phyloP scores from a whole-genome alignment of 2,329 filamentous ascomycete species.

The Kalmusia sp. region DNA sequence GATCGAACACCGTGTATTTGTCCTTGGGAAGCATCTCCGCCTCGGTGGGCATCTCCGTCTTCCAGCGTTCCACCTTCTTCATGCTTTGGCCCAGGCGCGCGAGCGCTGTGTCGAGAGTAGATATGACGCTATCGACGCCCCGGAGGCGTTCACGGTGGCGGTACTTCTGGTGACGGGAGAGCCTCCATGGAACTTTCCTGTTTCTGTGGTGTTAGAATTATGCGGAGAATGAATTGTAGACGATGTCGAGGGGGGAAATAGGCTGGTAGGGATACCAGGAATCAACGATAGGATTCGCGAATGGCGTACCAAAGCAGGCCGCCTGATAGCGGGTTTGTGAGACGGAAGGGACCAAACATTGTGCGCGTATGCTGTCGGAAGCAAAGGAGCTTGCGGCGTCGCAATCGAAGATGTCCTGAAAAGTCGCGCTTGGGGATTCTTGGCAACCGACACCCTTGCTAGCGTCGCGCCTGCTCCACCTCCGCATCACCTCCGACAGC shows the following conservation, averaged over 20 bases:
- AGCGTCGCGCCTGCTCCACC: slow-evolving; percentile 17
- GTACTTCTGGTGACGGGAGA: slow-evolving; percentile 72
- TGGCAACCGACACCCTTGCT: slow-evolving; percentile 32
- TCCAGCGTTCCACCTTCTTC: slow-evolving; percentile 88
- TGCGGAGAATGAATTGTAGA: background rate
- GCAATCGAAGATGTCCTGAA: slow-evolving; percentile 27
- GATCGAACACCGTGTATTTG: slow-evolving; percentile 98
- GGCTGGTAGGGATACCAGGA: background rate
- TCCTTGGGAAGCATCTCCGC: slow-evolving; percentile 94
- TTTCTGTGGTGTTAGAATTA: slow-evolving; percentile 29
- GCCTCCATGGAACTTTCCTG: slow-evolving; percentile 96
- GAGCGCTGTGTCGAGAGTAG: slow-evolving; percentile 80
- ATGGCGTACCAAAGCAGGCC: slow-evolving; percentile 45
- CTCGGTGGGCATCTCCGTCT: slow-evolving; percentile 93
- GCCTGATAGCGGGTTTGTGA: slow-evolving; percentile 48
- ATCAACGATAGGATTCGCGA: background rate
- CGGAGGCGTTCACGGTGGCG: slow-evolving; percentile 53
- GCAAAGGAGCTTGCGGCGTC: slow-evolving; percentile 17
- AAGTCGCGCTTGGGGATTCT: slow-evolving; percentile 38
- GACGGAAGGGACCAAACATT: slow-evolving; percentile 50
- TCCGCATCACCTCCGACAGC: slow-evolving; percentile 21
- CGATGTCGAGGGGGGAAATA: background rate
- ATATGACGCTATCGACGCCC: slow-evolving; percentile 84
- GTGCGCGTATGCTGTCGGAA: slow-evolving; percentile 26
- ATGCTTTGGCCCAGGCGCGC: slow-evolving; percentile 71